Conservation (phyloP, 2,329 filamentous ascomycete genomes). For the Lomentospora prolificans region DNA sequence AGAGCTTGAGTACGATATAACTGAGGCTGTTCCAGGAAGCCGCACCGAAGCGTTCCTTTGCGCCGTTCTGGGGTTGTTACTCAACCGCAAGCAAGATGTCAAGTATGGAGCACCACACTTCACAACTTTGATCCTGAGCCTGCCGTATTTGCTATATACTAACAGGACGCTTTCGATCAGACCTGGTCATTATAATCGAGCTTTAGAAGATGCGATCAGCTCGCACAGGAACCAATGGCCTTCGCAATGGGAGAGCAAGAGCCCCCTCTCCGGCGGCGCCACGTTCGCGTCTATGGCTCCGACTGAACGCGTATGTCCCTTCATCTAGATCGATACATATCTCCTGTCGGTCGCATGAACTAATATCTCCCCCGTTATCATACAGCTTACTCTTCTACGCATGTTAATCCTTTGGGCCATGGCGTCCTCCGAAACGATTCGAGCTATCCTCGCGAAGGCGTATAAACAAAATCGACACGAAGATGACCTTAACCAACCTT, state of each 20-base stretch:
- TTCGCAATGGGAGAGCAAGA: slow-evolving; percentile 69
- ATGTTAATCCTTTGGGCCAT: slow-evolving; percentile 83
- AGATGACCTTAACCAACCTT: slow-evolving; percentile 68
- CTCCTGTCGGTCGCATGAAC: neutral
- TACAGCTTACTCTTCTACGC: slow-evolving; percentile 70
- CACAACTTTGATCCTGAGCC: too few species aligned
- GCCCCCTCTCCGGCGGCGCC: slow-evolving; percentile 68
- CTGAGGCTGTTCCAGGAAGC: slow-evolving; percentile 68
- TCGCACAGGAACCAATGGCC: slow-evolving; percentile 86
- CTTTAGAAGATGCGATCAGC: slow-evolving; percentile 84
- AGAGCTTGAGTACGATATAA: slow-evolving; percentile 82
- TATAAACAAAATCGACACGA: slow-evolving; percentile 85
- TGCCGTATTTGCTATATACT: too few species aligned
- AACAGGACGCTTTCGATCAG: slow-evolving; percentile 35
- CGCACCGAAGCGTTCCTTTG: slow-evolving; percentile 83
- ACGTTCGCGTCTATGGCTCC: slow-evolving; percentile 78
- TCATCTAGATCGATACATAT: neutral
- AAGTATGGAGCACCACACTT: slow-evolving; percentile 62
- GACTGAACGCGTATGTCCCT: slow-evolving; percentile 59
- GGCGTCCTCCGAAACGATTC: slow-evolving; percentile 75
- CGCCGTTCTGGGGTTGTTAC: slow-evolving; percentile 72
- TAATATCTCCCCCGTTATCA: neutral
- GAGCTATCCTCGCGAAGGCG: slow-evolving; percentile 69
- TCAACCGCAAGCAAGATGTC: slow-evolving; percentile 97
- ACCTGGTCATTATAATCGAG: slow-evolving; percentile 83